phyloP scores from a whole-genome alignment of 108 stramenopile species.

The Cyclotella sp. region DNA sequence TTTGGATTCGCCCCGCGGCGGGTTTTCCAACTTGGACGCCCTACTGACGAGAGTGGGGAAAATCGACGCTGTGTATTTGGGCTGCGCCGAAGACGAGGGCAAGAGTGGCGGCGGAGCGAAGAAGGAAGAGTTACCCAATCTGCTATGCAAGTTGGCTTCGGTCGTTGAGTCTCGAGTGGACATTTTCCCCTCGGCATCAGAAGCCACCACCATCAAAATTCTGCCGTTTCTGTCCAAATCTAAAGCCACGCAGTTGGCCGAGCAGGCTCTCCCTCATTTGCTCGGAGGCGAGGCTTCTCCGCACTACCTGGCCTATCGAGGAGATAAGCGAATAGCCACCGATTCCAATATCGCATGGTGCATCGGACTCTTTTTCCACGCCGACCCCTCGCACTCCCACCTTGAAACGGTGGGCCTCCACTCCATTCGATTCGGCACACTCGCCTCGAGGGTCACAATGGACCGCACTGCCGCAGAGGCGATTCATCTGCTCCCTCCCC shows the following conservation, averaged over 20 bases:
- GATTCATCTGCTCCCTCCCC: slow-evolving; percentile 81
- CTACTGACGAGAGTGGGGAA: slow-evolving; percentile 59
- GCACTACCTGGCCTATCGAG: slow-evolving; percentile 40
- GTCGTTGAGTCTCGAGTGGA: slow-evolving; percentile 54
- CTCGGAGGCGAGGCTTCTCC: slow-evolving; percentile 33
- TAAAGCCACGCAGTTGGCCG: slow-evolving; percentile 31
- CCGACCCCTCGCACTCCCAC: slow-evolving; percentile 31
- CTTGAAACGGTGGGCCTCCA: slow-evolving; percentile 24
- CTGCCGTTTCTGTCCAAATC: slow-evolving; percentile 26
- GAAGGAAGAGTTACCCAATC: slow-evolving; percentile 23
- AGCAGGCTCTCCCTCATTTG: slow-evolving; percentile 29
- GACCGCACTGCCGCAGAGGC: slow-evolving; percentile 80
- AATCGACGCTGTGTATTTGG: slow-evolving; percentile 48
- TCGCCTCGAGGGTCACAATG: slow-evolving; percentile 62
- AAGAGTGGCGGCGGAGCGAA: neutral
- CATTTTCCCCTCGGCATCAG: slow-evolving; percentile 7
- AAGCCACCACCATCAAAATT: slow-evolving; percentile 10
- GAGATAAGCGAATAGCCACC: slow-evolving; percentile 42
- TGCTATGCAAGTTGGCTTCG: slow-evolving; percentile 11
- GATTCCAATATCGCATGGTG: slow-evolving; percentile 36
- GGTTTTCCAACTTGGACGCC: slow-evolving; percentile 73
- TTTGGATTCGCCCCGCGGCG: slow-evolving; percentile 58
- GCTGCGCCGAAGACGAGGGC: slow-evolving; percentile 35
- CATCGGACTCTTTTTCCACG: slow-evolving; percentile 29
- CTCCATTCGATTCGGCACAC: slow-evolving; percentile 45